Evolutionary conservation across 1,139 yeast genomes (phyloP), one percentile per base, ranked within the genome.

Genomic region (Blastobotrys elegans): DNA sequence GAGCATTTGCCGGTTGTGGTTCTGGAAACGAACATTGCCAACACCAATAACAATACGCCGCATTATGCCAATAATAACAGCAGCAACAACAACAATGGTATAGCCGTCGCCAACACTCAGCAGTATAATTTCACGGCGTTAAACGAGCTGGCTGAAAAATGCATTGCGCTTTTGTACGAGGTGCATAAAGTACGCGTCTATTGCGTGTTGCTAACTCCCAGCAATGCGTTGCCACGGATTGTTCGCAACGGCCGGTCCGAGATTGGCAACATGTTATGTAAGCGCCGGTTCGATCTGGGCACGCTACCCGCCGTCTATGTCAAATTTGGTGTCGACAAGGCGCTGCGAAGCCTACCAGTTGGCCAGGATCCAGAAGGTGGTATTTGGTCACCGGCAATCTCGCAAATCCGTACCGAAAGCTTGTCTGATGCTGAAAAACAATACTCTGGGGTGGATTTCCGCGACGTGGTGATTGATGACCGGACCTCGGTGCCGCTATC

Each of bases 251-350:
- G 96, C 6, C 82, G 95, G 11, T 73, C 84, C 29, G 98, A 94
- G 59, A 85, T 92, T 56, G 97, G 98, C 2, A 92, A 90, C 57
- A 87, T 90, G 82, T 74, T 94, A 43, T 90, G 96, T 56, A 88
- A 90, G 54, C 80, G 86, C 57, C 76, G 79, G 55, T 89, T 89
- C 60, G 73, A 83, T 43, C 84, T 81, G 55, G 97, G 97, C 1
- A 72, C 77, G 10, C 69, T 92, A 31, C 76, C 79, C 27, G 84
- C 95, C 0, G 84, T 80, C 35, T 90, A 79, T 65, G 90, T 89
- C 46, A 88, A 87, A 60, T 92, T 90, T 61, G 84, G 84, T 50
- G 77, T 84, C 24, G 73, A 78, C 36, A 76, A 77, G 49, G 81
- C 94, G 0, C 72, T 87, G 17, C 74, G 84, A 52, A 76, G 81